Percentiles rank a stretch among this genome's conserved stretches.
These are phyloP conservation scores for Saturnispora sanitii DNA, from an alignment of 805 yeast genomes.

Conservation along the genomic window DNA sequence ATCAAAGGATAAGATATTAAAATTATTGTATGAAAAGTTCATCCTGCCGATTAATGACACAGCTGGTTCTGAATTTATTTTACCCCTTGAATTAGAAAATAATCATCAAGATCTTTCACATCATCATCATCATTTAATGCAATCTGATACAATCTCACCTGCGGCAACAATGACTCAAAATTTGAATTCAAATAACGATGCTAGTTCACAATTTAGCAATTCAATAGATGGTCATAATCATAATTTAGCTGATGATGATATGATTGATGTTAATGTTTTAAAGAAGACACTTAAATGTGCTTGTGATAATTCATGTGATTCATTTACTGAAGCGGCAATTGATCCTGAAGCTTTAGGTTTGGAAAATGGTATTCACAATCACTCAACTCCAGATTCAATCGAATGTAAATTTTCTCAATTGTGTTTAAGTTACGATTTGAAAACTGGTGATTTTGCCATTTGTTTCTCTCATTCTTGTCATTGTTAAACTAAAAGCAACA, in stretches of 20 bases:
- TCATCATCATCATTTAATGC: background rate
- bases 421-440: constrained; percentile 20
- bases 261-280: constrained; percentile 2
- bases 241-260: background rate
- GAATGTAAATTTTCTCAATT: constrained; percentile 22
- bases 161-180: constrained; percentile 7
- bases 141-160: constrained; percentile 8
- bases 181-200: background rate
- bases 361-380: constrained; percentile 9
- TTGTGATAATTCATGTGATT: constrained; percentile 12
- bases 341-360: constrained; percentile 18
- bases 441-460: constrained; percentile 21
- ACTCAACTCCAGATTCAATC: constrained; percentile 5
- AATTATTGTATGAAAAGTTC: constrained; percentile 22
- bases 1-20: constrained; percentile 18
- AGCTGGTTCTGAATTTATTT: constrained; percentile 24
- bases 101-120: constrained; percentile 2
- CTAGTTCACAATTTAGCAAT: constrained; percentile 2
- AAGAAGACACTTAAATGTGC: constrained; percentile 16
- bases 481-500: constrained; percentile 8
- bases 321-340: constrained; percentile 15
- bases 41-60: constrained; percentile 23
- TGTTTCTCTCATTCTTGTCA: constrained; percentile 26
- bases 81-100: constrained; percentile 11
- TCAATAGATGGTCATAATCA: background rate